Evolutionary conservation across 305 asterid genomes (phyloP).

Genomic region (Fraxinus floribunda): DNA sequence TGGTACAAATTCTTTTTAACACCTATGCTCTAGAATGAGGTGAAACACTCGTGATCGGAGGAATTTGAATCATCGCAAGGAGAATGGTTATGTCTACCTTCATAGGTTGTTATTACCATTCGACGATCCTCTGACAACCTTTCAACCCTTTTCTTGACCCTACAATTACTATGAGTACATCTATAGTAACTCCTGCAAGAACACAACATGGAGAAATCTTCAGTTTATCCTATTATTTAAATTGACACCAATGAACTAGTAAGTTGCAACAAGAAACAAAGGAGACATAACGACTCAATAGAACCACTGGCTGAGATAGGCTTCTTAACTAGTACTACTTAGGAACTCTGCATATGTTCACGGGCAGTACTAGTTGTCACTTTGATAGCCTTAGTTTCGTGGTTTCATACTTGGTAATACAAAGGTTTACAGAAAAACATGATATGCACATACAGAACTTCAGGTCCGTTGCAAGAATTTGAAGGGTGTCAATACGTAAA

Average conservation of each 20-base stretch:
- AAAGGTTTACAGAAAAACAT: background rate
- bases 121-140: slow-evolving; percentile 84
- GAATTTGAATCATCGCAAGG: slow-evolving; percentile 89
- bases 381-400: background rate
- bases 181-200: slow-evolving; percentile 79
- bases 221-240: background rate
- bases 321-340: background rate
- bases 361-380: background rate
- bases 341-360: background rate
- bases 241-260: background rate
- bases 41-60: slow-evolving; percentile 76
- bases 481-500: background rate
- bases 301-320: background rate
- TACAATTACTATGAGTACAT: slow-evolving; percentile 79
- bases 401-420: background rate
- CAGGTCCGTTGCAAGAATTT: background rate
- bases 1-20: background rate
- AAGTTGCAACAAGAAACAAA: background rate
- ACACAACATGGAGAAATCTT: background rate
- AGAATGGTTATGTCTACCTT: slow-evolving; percentile 92
- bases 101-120: slow-evolving; percentile 95
- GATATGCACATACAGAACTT: background rate
- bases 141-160: slow-evolving; percentile 94
- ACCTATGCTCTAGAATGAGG: slow-evolving; percentile 44
- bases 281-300: background rate